A percentile compares a stretch with the other conserved stretches of the same genome.
Evolutionary conservation across 208 protist species (phyloP).

Genomic region (Acanthamoeba triangularis): DNA sequence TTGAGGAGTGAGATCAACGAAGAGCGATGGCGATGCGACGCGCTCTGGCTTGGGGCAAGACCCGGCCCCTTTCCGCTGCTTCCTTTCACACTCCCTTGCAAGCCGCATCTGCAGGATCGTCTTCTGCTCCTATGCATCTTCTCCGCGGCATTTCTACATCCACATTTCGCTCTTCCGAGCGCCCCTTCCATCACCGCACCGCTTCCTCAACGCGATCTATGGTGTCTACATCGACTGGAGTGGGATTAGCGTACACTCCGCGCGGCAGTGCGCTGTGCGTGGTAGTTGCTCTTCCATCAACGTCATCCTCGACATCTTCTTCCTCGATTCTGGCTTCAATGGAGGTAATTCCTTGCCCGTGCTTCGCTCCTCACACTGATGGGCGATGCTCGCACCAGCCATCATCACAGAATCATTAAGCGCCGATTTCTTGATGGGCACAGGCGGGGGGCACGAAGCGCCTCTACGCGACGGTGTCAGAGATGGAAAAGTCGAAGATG

Average conservation of each 20-base stretch:
- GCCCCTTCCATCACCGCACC: no score
- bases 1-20: no score
- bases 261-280: conserved; percentile 49
- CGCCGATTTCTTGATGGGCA: no score
- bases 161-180: no score
- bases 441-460: neutral
- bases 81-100: no score
- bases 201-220: neutral
- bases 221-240: neutral
- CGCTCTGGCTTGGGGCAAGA: no score
- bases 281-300: neutral
- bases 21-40: no score
- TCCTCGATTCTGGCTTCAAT: neutral
- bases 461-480: neutral
- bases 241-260: neutral
- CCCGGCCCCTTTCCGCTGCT: no score
- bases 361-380: neutral
- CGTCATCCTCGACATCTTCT: neutral
- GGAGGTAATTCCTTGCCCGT: neutral
- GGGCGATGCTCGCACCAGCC: neutral
- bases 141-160: no score
- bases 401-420: no score
- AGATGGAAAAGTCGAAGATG: conserved; percentile 18
- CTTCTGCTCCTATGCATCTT: no score
- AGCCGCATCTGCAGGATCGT: no score